phyloP scores from a whole-genome alignment of 768 basidiomycete species.

The Ramaria sp. region DNA sequence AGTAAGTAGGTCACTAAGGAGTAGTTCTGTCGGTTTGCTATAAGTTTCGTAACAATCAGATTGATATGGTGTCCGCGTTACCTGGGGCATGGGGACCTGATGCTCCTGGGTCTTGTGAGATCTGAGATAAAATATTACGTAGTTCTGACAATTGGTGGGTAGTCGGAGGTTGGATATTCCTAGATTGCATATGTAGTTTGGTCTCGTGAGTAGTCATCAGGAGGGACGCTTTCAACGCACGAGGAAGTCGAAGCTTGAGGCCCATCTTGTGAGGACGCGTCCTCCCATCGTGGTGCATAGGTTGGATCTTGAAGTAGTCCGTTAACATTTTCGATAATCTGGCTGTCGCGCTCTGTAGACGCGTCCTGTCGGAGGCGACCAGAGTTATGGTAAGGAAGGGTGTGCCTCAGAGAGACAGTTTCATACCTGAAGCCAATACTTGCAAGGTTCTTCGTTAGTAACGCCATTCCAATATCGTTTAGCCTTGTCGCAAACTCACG shows the following conservation, averaged over 20 bases:
- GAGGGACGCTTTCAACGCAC: conserved; percentile 1
- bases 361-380: conserved; percentile 41
- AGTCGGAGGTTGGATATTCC: background rate
- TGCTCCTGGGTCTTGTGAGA: background rate
- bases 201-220: background rate
- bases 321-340: conserved; percentile 67
- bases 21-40: conserved; percentile 34
- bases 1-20: conserved; percentile 68
- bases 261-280: conserved; percentile 5
- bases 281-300: conserved; percentile 48
- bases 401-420: background rate
- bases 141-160: conserved; percentile 4
- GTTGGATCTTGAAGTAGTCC: conserved; percentile 57
- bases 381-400: background rate
- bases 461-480: background rate
- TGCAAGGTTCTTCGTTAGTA: conserved; percentile 9
- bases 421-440: conserved; percentile 85
- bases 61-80: background rate
- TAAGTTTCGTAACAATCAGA: background rate
- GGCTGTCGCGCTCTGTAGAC: conserved; percentile 53
- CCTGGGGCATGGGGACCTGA: conserved; percentile 1
- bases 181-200: background rate
- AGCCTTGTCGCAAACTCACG: conserved; percentile 35
- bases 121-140: conserved; percentile 3
- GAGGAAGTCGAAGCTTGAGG: conserved; percentile 36